These are phyloP conservation scores for Talaromyces verruculosus DNA, from an alignment of 2,329 filamentous ascomycete genomes.

Conservation along the genomic window DNA sequence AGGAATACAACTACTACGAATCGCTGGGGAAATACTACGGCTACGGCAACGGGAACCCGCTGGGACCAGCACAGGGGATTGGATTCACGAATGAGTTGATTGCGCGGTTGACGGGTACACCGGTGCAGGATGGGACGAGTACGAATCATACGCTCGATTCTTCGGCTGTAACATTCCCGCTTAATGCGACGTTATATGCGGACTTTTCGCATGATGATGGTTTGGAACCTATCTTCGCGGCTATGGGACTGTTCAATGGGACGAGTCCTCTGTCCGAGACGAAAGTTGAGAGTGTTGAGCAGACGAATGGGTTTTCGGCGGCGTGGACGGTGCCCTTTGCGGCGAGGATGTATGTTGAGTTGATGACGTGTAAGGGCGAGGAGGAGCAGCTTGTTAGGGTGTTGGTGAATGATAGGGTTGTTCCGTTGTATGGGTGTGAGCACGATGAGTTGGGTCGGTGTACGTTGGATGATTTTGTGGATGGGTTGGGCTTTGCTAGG, in stretches of 20 bases:
- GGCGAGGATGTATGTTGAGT: slow-evolving; percentile 80
- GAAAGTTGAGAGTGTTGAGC: slow-evolving; percentile 48
- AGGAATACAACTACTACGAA: slow-evolving; percentile 75
- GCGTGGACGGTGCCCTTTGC: slow-evolving; percentile 84
- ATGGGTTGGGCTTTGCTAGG: slow-evolving; percentile 72
- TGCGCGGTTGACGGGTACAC: slow-evolving; percentile 66
- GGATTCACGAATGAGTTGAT: slow-evolving; percentile 86
- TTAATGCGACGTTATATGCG: slow-evolving; percentile 68
- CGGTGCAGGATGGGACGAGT: slow-evolving; percentile 68
- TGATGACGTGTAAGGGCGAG: slow-evolving; percentile 64
- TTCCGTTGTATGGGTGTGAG: slow-evolving; percentile 68
- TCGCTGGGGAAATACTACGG: slow-evolving; percentile 82
- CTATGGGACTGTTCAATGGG: slow-evolving; percentile 73
- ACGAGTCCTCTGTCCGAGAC: slow-evolving; percentile 58
- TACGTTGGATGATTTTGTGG: slow-evolving; percentile 66
- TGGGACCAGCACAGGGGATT: slow-evolving; percentile 81
- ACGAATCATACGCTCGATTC: slow-evolving; percentile 76
- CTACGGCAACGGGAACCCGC: slow-evolving; percentile 70
- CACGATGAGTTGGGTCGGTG: slow-evolving; percentile 72
- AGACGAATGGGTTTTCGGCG: slow-evolving; percentile 69
- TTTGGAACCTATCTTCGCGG: slow-evolving; percentile 73
- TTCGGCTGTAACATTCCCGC: slow-evolving; percentile 68
- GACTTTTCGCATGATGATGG: slow-evolving; percentile 93
- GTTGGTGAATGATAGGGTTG: slow-evolving; percentile 79
- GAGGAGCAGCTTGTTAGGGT: slow-evolving; percentile 72